Base-by-base conservation (phyloP, 106 monocot species). In the Apostasia ramifera region DNA sequence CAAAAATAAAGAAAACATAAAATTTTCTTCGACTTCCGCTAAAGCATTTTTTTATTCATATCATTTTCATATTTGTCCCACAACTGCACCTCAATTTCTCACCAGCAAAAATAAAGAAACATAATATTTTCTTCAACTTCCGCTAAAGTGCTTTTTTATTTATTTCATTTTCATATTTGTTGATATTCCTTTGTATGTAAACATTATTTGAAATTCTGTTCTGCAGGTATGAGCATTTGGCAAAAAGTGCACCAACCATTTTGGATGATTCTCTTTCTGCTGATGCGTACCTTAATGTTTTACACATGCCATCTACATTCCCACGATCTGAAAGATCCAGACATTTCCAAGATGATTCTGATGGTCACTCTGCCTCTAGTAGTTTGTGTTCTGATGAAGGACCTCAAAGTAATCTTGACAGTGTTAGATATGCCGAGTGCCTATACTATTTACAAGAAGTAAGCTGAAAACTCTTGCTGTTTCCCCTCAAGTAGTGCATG, bases 241-340 rank as follows among this genome's bases (percentile, higher is more conserved):
- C 81, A 6, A 81, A 86, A 84, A 92, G 92, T 79, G 95, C 82
- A 39, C 66, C 91, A 42, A 86, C 82, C 11, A 92, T 95, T 41
- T 77, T 84, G 59, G 92, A 95, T 81, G 95, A 95, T 83, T 95
- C 95, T 59, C 88, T 95, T 50, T 95, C 92, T 74, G 95, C 95
- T 55, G 92, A 92, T 84, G 60, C 92, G 2, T 95, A 95, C 59
- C 84, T 95, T 47, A 89, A 92, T 84, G 82, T 95, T 48, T 66
- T 95, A 2, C 85, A 92, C 47, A 86, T 95, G 80, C 95, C 95
- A 72, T 88, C 91, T 47, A 95, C 95, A 44, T 94, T 91, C 63
- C 91, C 91, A 65, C 87, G 88, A 15, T 91, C 91, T 67, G 94
- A 91, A 68, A 76, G 76, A 56, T 85, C 87, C 10, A 87, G 87